Percentiles rank a stretch among this genome's conserved stretches.
phyloP scores from a whole-genome alignment of 129 eudicot species.

The Apium graveolens region DNA sequence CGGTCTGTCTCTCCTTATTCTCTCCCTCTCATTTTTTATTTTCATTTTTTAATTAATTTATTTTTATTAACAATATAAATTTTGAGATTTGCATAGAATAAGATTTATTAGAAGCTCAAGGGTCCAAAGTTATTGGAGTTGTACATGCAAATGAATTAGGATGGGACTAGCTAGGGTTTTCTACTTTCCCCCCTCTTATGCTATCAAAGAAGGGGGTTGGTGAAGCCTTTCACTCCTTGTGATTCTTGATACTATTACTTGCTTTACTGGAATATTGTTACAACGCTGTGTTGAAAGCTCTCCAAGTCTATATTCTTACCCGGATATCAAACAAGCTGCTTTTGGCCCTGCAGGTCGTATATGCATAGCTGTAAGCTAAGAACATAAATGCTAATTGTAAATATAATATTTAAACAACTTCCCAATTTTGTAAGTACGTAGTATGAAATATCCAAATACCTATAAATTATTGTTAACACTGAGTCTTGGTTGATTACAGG shows the following conservation, averaged over 20 bases:
- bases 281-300: constrained; percentile 54
- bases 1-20: too few relatives aligned
- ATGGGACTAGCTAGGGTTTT: too few relatives aligned
- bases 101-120: too few relatives aligned
- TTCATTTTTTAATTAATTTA: too few relatives aligned
- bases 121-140: too few relatives aligned
- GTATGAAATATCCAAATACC: neutral
- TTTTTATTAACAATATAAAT: too few relatives aligned
- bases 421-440: neutral
- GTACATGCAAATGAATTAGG: too few relatives aligned
- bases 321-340: constrained; percentile 77
- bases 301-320: constrained; percentile 48
- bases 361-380: constrained; percentile 48
- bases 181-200: too few relatives aligned
- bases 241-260: constrained; percentile 44
- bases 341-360: constrained; percentile 61
- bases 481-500: constrained; percentile 34
- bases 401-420: neutral
- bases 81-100: too few relatives aligned
- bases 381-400: neutral
- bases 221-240: constrained; percentile 43
- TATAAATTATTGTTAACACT: neutral
- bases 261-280: constrained; percentile 61
- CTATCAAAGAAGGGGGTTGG: constrained; percentile 78
- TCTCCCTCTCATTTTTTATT: too few relatives aligned